Conservation (phyloP, 768 basidiomycete species). For the Agrocybe pediades region DNA sequence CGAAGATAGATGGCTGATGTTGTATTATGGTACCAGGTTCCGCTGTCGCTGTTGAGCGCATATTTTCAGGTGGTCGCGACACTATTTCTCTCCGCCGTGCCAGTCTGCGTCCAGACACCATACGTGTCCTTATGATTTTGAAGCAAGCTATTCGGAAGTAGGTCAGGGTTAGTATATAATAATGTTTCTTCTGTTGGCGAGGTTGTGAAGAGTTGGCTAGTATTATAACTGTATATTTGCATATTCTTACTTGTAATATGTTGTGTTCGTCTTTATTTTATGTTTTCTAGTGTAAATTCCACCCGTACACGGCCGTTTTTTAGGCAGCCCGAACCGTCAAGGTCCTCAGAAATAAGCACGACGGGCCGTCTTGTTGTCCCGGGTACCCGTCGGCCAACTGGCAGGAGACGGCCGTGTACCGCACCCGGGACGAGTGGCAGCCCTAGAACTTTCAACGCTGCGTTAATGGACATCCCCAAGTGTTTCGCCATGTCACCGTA, state of each 20-base stretch:
- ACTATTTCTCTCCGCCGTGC: constrained; percentile 32
- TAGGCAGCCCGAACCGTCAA: background rate
- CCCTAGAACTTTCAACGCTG: too few relatives aligned
- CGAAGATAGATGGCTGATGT: background rate
- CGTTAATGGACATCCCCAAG: too few relatives aligned
- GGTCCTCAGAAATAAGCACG: background rate
- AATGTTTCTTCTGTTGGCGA: too few relatives aligned
- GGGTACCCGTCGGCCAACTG: background rate
- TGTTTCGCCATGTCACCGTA: too few relatives aligned
- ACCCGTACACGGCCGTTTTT: background rate
- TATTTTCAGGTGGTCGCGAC: constrained; percentile 33
- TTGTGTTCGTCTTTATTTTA: too few relatives aligned
- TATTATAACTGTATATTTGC: background rate
- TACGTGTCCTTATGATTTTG: constrained; percentile 28
- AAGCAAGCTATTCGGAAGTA: constrained; percentile 13
- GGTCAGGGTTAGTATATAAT: background rate
- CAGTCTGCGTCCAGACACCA: constrained; percentile 29
- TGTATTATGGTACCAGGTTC: constrained; percentile 24
- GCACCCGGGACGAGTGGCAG: background rate
- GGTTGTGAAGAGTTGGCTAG: too few relatives aligned
- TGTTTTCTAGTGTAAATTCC: too few relatives aligned
- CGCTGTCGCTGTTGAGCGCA: constrained; percentile 32
- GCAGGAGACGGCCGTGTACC: background rate
- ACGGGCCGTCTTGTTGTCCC: background rate
- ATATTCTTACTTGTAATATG: too few relatives aligned